phyloP scores from a whole-genome alignment of 257 asterid genomes.

The Echites panduratus region DNA sequence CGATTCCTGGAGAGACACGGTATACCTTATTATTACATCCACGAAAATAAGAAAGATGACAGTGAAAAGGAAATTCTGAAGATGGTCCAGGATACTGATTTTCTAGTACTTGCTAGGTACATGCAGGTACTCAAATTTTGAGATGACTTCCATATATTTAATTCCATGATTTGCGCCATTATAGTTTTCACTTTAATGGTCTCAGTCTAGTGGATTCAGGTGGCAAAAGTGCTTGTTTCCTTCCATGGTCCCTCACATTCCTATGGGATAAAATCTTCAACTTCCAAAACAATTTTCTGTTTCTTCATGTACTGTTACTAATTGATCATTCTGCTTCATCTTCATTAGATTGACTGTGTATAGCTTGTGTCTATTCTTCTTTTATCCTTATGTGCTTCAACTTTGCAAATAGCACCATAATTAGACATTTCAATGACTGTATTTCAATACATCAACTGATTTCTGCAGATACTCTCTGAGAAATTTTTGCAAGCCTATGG shows the following conservation, averaged over 20 bases:
- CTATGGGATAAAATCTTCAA: neutral
- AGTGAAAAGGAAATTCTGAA: constrained; percentile 64
- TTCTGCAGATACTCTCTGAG: constrained; percentile 71
- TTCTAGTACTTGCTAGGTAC: constrained; percentile 92
- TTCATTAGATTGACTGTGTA: neutral
- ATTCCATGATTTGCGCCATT: neutral
- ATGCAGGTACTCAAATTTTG: constrained; percentile 64
- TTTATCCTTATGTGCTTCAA: neutral
- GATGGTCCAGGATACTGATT: constrained; percentile 77
- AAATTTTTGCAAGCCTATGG: constrained; percentile 61
- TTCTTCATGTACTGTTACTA: constrained; percentile 4
- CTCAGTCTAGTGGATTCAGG: neutral
- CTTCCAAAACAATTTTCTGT: neutral
- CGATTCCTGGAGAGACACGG: constrained; percentile 82
- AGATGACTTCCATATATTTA: neutral
- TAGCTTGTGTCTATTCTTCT: neutral
- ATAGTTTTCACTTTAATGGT: neutral
- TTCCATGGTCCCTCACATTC: neutral
- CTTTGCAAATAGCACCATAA: neutral
- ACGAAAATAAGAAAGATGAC: constrained; percentile 33
- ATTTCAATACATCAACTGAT: constrained; percentile 25
- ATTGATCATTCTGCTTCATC: neutral
- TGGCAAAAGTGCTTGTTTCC: neutral
- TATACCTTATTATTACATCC: constrained; percentile 73
- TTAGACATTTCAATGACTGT: constrained; percentile 15